Evolutionary conservation across 352 stramenopile species (phyloP).

Genomic region (Globisporangium echinulatum): DNA sequence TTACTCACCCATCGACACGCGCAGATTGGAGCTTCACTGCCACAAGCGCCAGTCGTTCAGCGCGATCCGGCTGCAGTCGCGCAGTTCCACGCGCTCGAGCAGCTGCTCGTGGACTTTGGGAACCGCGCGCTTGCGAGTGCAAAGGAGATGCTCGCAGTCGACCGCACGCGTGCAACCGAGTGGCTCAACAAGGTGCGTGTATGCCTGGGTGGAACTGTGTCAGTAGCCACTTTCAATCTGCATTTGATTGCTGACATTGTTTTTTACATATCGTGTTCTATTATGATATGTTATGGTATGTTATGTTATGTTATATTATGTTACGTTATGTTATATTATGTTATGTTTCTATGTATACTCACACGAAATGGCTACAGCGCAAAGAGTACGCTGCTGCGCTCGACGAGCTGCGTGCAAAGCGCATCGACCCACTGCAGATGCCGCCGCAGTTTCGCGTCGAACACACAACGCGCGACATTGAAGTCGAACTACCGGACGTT

Average conservation of each 20-base stretch:
- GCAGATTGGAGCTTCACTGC: no score
- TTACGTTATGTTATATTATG: no score
- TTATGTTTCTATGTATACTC: not conserved
- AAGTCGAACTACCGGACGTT: slow-evolving; percentile 38
- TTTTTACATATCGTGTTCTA: no score
- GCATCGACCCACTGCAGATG: slow-evolving; percentile 37
- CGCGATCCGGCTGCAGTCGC: slow-evolving; percentile 13
- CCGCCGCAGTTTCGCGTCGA: slow-evolving; percentile 43
- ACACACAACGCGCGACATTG: slow-evolving; percentile 26
- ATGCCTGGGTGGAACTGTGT: not conserved
- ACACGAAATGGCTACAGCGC: slow-evolving; percentile 20
- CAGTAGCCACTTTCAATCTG: not conserved
- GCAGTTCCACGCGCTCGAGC: slow-evolving; percentile 58
- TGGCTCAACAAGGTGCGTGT: slow-evolving; percentile 50
- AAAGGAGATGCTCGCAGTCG: slow-evolving; percentile 38
- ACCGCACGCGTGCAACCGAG: slow-evolving; percentile 44
- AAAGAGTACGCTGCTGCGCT: slow-evolving; percentile 55
- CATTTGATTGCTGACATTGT: no score
- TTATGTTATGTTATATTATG: no score
- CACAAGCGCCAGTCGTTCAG: not conserved
- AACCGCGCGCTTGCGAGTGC: slow-evolving; percentile 44
- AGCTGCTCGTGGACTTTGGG: slow-evolving; percentile 55
- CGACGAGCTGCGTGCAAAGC: slow-evolving; percentile 41
- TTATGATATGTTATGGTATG: no score
- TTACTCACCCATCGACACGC: slow-evolving; percentile 47